Evolutionary conservation across 768 basidiomycete species (phyloP).

Genomic region (Leccinum sublutescens): DNA sequence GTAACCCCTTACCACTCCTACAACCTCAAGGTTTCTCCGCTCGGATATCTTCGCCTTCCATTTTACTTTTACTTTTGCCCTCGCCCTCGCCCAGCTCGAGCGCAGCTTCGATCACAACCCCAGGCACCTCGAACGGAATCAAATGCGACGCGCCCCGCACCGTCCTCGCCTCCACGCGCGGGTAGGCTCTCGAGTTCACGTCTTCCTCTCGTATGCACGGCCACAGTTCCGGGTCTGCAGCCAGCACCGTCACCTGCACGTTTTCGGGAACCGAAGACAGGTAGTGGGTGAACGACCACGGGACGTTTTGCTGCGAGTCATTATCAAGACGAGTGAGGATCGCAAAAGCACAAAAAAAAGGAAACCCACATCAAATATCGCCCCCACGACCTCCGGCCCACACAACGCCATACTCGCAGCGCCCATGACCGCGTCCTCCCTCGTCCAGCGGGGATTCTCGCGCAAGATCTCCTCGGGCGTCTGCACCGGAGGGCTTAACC

Average conservation of each 20-base stretch:
- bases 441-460: not conserved
- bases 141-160: conserved; percentile 14
- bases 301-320: conserved; percentile 19
- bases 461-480: not conserved
- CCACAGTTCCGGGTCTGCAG: conserved; percentile 9
- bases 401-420: not conserved
- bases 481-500: not conserved
- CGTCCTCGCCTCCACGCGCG: conserved; percentile 5
- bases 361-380: not conserved
- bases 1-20: too few species aligned
- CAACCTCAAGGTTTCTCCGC: too few species aligned
- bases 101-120: conserved; percentile 14
- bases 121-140: conserved; percentile 14
- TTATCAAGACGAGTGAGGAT: not conserved
- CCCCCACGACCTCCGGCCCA: not conserved
- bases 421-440: not conserved
- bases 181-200: conserved; percentile 1
- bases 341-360: not conserved
- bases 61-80: too few species aligned
- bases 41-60: too few species aligned
- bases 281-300: conserved; percentile 20
- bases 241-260: conserved; percentile 11
- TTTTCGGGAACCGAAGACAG: conserved; percentile 7
- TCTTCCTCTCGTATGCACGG: not conserved
- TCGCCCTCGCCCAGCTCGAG: not conserved